Conservation (phyloP, 345 rosid genomes). For the Heritiera fomes region DNA sequence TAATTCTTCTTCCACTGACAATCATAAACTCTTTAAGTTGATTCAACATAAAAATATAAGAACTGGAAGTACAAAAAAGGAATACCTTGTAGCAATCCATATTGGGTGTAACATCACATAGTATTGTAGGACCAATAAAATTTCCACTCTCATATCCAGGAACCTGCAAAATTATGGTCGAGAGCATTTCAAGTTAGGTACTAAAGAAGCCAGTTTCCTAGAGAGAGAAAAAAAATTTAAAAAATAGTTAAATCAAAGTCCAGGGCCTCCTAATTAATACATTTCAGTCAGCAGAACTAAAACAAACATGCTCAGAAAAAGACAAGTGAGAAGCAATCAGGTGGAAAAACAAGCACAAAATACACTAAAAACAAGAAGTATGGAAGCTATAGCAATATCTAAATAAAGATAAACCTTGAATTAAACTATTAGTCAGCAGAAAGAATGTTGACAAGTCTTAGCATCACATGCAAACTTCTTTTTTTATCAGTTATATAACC, state of each 20-base stretch:
- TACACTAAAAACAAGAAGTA: not conserved
- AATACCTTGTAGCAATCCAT: conserved; percentile 49
- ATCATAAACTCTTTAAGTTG: conserved; percentile 26
- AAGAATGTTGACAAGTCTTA: not conserved
- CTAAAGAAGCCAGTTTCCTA: not conserved
- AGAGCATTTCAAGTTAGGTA: conserved; percentile 7
- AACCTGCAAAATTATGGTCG: conserved; percentile 30
- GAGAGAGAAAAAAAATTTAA: not conserved
- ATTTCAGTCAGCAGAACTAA: not conserved
- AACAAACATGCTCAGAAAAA: not conserved
- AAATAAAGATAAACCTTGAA: not conserved
- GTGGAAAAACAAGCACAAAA: not conserved
- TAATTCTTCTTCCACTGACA: conserved; percentile 33
- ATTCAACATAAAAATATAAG: conserved; percentile 18
- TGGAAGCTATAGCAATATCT: not conserved
- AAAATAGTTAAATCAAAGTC: conserved; percentile 10
- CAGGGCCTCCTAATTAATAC: not conserved
- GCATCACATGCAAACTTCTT: not conserved
- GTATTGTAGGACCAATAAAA: conserved; percentile 47
- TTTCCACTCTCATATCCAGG: conserved; percentile 48
- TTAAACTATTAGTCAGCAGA: not conserved
- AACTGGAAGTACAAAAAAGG: not conserved
- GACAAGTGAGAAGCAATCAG: not conserved
- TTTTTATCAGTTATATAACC: not conserved
- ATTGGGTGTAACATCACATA: conserved; percentile 36